Conservation (phyloP, 345 rosid species). For the Theobroma cacao region DNA sequence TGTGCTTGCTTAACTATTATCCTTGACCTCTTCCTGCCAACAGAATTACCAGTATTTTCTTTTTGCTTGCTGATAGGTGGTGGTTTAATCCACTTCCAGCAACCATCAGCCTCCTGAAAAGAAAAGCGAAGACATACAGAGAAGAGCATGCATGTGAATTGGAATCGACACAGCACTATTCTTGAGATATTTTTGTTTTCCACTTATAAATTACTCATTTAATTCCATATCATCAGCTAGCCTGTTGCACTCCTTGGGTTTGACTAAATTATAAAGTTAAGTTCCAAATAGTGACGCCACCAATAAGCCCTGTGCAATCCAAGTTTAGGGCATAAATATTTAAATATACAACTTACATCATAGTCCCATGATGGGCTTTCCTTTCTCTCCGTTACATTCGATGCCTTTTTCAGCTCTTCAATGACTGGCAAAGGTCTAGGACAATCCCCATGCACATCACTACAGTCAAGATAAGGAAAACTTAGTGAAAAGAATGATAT, state of each 20-base stretch:
- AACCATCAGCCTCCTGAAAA: slow-evolving; percentile 39
- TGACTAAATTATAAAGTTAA: background rate
- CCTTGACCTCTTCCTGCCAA: slow-evolving; percentile 16
- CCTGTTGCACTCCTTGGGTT: too few relatives aligned
- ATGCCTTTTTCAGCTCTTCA: slow-evolving; percentile 39
- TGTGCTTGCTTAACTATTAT: background rate
- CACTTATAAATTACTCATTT: too few relatives aligned
- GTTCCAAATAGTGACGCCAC: background rate
- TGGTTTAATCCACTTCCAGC: slow-evolving; percentile 59
- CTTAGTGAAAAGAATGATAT: background rate
- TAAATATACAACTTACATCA: slow-evolving; percentile 32
- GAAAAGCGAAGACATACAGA: background rate
- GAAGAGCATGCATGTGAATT: background rate
- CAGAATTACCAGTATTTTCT: slow-evolving; percentile 14
- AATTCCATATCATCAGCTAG: too few relatives aligned
- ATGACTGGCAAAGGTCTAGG: slow-evolving; percentile 50
- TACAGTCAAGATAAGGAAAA: background rate
- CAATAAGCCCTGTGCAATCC: background rate
- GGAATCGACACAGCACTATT: background rate
- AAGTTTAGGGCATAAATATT: background rate
- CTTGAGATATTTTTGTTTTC: too few relatives aligned
- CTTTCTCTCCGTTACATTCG: slow-evolving; percentile 41
- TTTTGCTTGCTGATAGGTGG: slow-evolving; percentile 44
- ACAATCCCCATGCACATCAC: slow-evolving; percentile 52
- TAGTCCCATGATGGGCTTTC: slow-evolving; percentile 54